Percentiles rank a stretch among this genome's conserved stretches.
These are phyloP conservation scores for Neofusicoccum parvum DNA, from an alignment of 2,329 filamentous ascomycete species.

Conservation along the genomic window DNA sequence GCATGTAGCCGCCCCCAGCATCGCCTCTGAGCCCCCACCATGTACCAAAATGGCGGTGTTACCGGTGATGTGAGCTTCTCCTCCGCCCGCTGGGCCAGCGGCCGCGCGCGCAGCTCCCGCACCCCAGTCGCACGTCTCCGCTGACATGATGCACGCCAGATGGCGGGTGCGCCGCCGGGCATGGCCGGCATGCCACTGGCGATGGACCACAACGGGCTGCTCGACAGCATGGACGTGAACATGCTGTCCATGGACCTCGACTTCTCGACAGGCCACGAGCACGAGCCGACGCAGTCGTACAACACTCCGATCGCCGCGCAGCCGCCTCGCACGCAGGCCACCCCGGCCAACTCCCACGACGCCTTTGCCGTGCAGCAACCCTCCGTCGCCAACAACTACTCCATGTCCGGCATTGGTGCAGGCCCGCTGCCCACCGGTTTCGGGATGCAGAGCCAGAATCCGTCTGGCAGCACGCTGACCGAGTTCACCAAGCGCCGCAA, in stretches of 20 bases:
- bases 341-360: slow-evolving; percentile 29
- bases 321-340: slow-evolving; percentile 32
- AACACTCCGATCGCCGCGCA: slow-evolving; percentile 30
- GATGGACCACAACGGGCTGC: slow-evolving; percentile 38
- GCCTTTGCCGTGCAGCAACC: slow-evolving; percentile 28
- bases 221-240: slow-evolving; percentile 48
- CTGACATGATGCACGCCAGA: slow-evolving; percentile 22
- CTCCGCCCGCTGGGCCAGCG: not conserved
- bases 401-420: slow-evolving; percentile 52
- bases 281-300: slow-evolving; percentile 30
- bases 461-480: slow-evolving; percentile 59
- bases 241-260: slow-evolving; percentile 53
- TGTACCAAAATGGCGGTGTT: slow-evolving; percentile 37
- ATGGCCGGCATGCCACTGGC: slow-evolving; percentile 33
- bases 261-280: slow-evolving; percentile 36
- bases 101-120: slow-evolving; percentile 10
- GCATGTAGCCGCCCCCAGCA: slow-evolving; percentile 24
- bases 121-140: slow-evolving; percentile 17
- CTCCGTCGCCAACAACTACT: slow-evolving; percentile 16
- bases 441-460: slow-evolving; percentile 46
- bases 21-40: slow-evolving; percentile 26
- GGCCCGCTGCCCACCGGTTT: slow-evolving; percentile 60
- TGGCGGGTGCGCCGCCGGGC: slow-evolving; percentile 16
- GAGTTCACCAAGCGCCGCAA: slow-evolving; percentile 69
- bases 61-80: slow-evolving; percentile 19